Conservation (phyloP, 164 flowering plant species). For the Aristolochia contorta region DNA sequence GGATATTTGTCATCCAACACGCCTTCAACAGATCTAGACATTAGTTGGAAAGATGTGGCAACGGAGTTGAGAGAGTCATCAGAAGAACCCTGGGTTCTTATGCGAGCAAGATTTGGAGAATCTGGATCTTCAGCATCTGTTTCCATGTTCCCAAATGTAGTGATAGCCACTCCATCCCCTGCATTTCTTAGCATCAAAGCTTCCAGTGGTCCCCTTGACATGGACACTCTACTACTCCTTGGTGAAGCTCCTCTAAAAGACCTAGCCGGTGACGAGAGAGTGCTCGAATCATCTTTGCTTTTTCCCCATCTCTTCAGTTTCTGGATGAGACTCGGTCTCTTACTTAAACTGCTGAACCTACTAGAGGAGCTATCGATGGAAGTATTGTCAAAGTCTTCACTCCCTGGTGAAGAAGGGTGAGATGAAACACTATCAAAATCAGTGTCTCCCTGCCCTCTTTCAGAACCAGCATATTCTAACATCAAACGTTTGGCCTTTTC, state of each 20-base stretch:
- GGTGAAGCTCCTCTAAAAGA: slow-evolving; percentile 75
- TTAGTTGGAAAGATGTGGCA: slow-evolving; percentile 69
- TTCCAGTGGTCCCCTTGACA: slow-evolving; percentile 73
- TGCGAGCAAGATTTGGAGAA: slow-evolving; percentile 41
- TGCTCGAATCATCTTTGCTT: slow-evolving; percentile 74
- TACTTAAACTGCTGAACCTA: slow-evolving; percentile 61
- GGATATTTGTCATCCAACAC: slow-evolving; percentile 85
- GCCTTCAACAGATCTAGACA: slow-evolving; percentile 90
- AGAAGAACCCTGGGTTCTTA: slow-evolving; percentile 38
- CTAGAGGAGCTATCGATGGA: slow-evolving; percentile 81
- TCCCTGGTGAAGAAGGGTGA: slow-evolving; percentile 84
- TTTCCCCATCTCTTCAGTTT: slow-evolving; percentile 93
- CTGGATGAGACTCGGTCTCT: slow-evolving; percentile 68
- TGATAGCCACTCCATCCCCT: slow-evolving; percentile 75
- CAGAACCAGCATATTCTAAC: slow-evolving; percentile 92
- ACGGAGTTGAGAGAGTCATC: slow-evolving; percentile 56
- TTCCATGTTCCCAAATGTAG: slow-evolving; percentile 64
- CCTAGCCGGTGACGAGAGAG: slow-evolving; percentile 62
- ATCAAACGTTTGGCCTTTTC: slow-evolving; percentile 82
- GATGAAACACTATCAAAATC: slow-evolving; percentile 82
- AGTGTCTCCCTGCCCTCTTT: slow-evolving; percentile 90
- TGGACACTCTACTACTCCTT: slow-evolving; percentile 37
- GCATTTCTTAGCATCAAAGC: slow-evolving; percentile 82
- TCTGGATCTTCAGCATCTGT: slow-evolving; percentile 46
- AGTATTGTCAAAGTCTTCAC: slow-evolving; percentile 85